Base-by-base conservation (phyloP, 1,284 basidiomycete species). In the Trichosporon ovoides region DNA sequence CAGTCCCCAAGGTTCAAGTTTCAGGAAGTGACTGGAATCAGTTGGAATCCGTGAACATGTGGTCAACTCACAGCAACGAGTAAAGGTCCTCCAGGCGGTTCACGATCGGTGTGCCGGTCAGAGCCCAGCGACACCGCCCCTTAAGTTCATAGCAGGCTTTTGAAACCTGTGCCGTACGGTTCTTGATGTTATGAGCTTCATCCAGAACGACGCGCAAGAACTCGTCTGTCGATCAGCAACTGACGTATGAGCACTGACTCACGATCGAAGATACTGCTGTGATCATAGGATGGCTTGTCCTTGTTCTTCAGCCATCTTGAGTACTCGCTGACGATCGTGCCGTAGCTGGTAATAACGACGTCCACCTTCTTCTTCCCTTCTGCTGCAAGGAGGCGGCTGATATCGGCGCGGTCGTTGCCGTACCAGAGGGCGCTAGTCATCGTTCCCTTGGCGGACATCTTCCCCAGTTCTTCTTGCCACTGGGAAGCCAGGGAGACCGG, bases 181-280 rank as follows among this genome's bases (percentile, higher is more conserved):
- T 93, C 77, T 97, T 97, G 80, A 94, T 96, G 64, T 90, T 86
- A 76, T 98, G 95, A 2, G 95, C 95, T 76, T 97, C 92, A 69
- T 96, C 92, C 3, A 73, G 66, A 1, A 74, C 70, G 38, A 73
- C 71, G 19, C 73, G 65, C n/a, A 74, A 53, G 52, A 75, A 76
- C 48, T 74, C 72, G 56, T 74, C 73, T 75, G 53, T 7, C 16
- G 33, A 33, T 55, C 40, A 61, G 55, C n/a, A 22, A 1, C 16
- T 7, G 20, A 12, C 37, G 56, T 48, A 63, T 7, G 0, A 12
- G 2, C 50, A 37, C 38, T 5, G 3, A 70, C 83, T 72, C 65
- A 91, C 89, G 83, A 72, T 90, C 86, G 67, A 87, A 91, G 3
- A 91, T 68, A 53, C 68, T 73, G 3, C 74, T 70, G 16, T 75